Evolutionary conservation across 768 basidiomycete genomes (phyloP).

Genomic region (Auriscalpium orientale): DNA sequence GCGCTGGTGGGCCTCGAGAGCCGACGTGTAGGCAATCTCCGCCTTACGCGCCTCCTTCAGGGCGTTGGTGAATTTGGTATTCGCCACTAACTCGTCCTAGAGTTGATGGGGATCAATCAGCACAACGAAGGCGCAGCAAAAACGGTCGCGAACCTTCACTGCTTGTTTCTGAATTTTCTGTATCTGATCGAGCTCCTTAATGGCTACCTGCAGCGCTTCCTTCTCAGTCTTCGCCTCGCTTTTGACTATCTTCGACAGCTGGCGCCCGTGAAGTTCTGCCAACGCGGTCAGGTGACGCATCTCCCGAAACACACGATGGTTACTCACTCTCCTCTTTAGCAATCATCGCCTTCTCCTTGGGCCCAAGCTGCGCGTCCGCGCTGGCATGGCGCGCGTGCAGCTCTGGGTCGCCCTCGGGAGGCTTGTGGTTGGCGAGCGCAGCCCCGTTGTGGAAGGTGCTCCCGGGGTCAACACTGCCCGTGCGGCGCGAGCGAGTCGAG

Average conservation of each 20-base stretch:
- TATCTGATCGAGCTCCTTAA: constrained; percentile 59
- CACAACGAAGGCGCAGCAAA: neutral
- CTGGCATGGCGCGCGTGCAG: constrained; percentile 32
- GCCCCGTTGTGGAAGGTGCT: constrained; percentile 47
- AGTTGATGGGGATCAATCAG: neutral
- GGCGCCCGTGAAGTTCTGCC: constrained; percentile 51
- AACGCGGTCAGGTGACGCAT: neutral
- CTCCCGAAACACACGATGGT: neutral
- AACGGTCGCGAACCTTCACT: constrained; percentile 37
- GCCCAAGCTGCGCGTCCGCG: constrained; percentile 41
- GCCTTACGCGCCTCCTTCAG: constrained; percentile 53
- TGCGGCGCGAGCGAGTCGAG: neutral
- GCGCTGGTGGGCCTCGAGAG: constrained; percentile 31
- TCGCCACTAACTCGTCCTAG: constrained; percentile 51
- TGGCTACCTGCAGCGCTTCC: constrained; percentile 47
- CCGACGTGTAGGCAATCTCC: constrained; percentile 51
- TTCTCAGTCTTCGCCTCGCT: constrained; percentile 64
- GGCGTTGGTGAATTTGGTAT: constrained; percentile 44
- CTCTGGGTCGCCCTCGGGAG: constrained; percentile 31
- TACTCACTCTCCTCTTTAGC: constrained; percentile 43
- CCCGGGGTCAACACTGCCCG: constrained; percentile 1
- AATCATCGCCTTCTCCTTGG: constrained; percentile 46
- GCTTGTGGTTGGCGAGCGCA: constrained; percentile 40
- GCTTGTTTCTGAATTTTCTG: constrained; percentile 64
- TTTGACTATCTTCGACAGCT: constrained; percentile 62